phyloP scores from a whole-genome alignment of 192 early-diverging fungal genomes.

The Pilaira anomala region DNA sequence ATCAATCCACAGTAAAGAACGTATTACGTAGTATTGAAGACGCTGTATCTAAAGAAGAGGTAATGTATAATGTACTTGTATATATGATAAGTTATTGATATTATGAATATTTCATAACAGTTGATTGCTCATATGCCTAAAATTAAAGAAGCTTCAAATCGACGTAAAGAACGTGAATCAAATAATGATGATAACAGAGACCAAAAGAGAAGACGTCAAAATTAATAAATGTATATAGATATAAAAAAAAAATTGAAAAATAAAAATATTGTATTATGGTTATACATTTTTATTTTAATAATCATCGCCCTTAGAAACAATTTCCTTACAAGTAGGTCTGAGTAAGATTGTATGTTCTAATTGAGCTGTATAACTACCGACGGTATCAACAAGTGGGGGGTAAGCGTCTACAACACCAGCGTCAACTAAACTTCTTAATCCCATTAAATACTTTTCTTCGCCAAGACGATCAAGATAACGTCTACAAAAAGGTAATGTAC shows the following conservation, averaged over 20 bases:
- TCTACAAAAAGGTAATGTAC: slow-evolving; percentile 92
- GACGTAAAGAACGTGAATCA: slow-evolving; percentile 21
- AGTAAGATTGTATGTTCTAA: slow-evolving; percentile 94
- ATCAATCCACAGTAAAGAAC: slow-evolving; percentile 52
- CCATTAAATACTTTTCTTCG: slow-evolving; percentile 85
- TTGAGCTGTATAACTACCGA: slow-evolving; percentile 92
- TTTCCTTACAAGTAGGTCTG: slow-evolving; percentile 84
- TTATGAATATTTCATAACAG: slow-evolving; percentile 4
- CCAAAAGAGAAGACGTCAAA: not conserved
- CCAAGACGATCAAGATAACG: slow-evolving; percentile 93
- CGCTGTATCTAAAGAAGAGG: slow-evolving; percentile 63
- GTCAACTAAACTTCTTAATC: slow-evolving; percentile 83
- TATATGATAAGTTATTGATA: not conserved
- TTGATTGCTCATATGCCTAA: slow-evolving; percentile 28
- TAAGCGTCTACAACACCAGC: slow-evolving; percentile 78
- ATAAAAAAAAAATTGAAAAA: not conserved
- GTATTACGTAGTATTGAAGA: slow-evolving; percentile 71
- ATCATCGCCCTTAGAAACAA: slow-evolving; percentile 34
- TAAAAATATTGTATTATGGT: no score
- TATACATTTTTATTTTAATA: slow-evolving; percentile 16
- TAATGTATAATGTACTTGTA: slow-evolving; percentile 5
- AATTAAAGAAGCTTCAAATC: slow-evolving; percentile 37
- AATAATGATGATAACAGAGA: not conserved
- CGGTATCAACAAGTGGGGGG: slow-evolving; percentile 83
- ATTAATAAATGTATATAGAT: not conserved